Percentiles rank a stretch among this genome's conserved stretches.
These are phyloP conservation scores for Acer saccharum DNA, from an alignment of 345 rosid species.

Conservation along the genomic window DNA sequence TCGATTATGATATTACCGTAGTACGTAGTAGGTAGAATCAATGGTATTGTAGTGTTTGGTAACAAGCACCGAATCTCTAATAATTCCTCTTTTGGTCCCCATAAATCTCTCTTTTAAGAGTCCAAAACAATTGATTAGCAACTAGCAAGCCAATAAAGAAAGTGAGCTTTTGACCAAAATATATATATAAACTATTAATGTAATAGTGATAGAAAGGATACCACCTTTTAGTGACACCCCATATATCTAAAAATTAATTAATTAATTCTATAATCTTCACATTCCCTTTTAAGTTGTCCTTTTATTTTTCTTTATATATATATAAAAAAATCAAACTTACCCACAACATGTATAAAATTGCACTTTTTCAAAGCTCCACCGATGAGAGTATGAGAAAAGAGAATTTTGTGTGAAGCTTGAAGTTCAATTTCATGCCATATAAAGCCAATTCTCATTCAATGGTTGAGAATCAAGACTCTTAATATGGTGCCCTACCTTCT, in stretches of 20 bases:
- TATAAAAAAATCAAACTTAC: background rate
- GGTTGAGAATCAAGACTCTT: conserved; percentile 9
- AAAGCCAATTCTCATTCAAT: conserved; percentile 13
- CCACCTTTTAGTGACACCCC: conserved; percentile 9
- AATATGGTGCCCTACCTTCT: background rate
- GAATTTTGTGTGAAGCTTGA: background rate
- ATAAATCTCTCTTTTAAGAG: too few relatives aligned
- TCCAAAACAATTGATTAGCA: background rate
- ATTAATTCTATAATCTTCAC: background rate
- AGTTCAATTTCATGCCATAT: background rate
- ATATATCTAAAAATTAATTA: background rate
- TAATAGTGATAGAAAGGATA: conserved; percentile 15
- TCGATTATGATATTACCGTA: too few relatives aligned
- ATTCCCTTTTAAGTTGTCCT: background rate
- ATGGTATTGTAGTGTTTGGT: background rate
- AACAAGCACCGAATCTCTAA: too few relatives aligned
- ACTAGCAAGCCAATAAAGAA: too few relatives aligned
- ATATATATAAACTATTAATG: too few relatives aligned
- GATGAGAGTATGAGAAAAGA: background rate
- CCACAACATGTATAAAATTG: background rate
- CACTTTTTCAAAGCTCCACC: conserved; percentile 17
- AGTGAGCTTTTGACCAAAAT: conserved; percentile 10
- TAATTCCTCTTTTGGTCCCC: too few relatives aligned
- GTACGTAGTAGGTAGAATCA: background rate
- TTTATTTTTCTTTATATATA: background rate